Base-by-base conservation (phyloP, 1,284 basidiomycete species). In the Trichosporon ovoides region DNA sequence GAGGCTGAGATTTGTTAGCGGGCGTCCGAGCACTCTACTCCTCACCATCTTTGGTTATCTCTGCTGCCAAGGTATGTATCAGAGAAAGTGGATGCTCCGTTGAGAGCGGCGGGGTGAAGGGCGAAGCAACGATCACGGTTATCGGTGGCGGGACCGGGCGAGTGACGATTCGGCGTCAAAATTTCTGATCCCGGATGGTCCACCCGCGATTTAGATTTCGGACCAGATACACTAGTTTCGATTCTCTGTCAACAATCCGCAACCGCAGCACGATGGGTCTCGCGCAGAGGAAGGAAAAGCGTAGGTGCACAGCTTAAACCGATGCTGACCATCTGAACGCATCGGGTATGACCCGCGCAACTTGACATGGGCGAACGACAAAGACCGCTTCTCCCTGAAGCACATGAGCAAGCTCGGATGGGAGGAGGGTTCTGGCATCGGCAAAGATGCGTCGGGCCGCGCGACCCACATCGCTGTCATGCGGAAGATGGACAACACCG, bases 261-360 rank as follows among this genome's bases (percentile, higher is more conserved):
- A 20, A 28, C 19, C 37, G 38, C 37, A 38, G 18, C 37, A 43
- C 36, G 14, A 79, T 79, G 77, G 77, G 77, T 56, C 68, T 79
- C 28, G 66, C 77, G 28, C 71, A 77, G 61, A 69, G 77, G 31
- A 78, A 78, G 59, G 65, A 66, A 24, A 79, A 79, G 66, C 77
- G 74, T 74, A 46, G 62, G 49, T 38, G 56, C 36, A 35, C 34
- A 49, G 55, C 62, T 14, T 14, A 33, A 12, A 14, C 2, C 20
- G 24, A 31, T 35, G 37, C 20, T 57, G 24, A 58, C 31, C 1
- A n/a, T 7, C 63, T 73, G 73, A 77, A 68, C 67, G 73, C 37
- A 77, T 78, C 63, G 74, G 75, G 49, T 60, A 67, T 57, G 77
- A 79, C 65, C 77, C 77, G 7, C 71, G 77, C 6, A 79, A 79